Conservation (phyloP, 73 alveolate genomes). For the Tetrahymena thermophila region DNA sequence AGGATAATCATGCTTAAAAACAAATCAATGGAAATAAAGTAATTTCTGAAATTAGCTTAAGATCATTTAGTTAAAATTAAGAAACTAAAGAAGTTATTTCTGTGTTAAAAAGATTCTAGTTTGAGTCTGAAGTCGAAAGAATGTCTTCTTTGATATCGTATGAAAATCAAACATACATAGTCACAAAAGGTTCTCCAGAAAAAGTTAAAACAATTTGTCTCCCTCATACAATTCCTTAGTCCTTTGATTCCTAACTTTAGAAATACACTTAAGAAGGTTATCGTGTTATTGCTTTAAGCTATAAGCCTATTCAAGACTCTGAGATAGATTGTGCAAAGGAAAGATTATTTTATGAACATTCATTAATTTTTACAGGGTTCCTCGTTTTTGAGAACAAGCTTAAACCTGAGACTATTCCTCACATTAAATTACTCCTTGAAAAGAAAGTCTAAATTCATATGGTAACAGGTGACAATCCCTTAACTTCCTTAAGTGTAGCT, state of each 20-base stretch:
- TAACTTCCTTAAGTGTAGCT: constrained; percentile 46
- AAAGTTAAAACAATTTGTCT: constrained; percentile 65
- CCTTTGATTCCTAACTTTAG: constrained; percentile 58
- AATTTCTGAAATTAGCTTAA: constrained; percentile 47
- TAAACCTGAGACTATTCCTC: constrained; percentile 56
- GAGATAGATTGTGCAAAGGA: constrained; percentile 50
- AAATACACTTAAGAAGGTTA: constrained; percentile 75
- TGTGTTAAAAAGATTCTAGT: constrained; percentile 69
- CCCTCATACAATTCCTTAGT: constrained; percentile 55
- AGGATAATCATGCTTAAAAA: constrained; percentile 51
- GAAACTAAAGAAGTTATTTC: constrained; percentile 20
- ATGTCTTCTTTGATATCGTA: constrained; percentile 65
- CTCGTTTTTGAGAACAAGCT: constrained; percentile 69
- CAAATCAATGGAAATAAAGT: constrained; percentile 27
- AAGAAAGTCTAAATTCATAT: constrained; percentile 11
- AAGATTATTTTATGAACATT: constrained; percentile 47
- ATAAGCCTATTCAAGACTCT: constrained; percentile 31
- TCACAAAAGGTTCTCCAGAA: constrained; percentile 87
- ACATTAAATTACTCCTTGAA: background rate
- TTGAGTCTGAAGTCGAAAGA: constrained; percentile 65
- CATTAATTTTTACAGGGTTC: constrained; percentile 71
- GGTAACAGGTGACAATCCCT: constrained; percentile 61
- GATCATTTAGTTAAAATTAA: background rate
- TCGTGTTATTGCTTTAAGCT: constrained; percentile 23
- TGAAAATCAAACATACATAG: constrained; percentile 44